Percentiles rank a stretch among this genome's conserved stretches.
Evolutionary conservation across 176 grass and related monocot genomes (phyloP).

Genomic region (Eragrostis nindensis): DNA sequence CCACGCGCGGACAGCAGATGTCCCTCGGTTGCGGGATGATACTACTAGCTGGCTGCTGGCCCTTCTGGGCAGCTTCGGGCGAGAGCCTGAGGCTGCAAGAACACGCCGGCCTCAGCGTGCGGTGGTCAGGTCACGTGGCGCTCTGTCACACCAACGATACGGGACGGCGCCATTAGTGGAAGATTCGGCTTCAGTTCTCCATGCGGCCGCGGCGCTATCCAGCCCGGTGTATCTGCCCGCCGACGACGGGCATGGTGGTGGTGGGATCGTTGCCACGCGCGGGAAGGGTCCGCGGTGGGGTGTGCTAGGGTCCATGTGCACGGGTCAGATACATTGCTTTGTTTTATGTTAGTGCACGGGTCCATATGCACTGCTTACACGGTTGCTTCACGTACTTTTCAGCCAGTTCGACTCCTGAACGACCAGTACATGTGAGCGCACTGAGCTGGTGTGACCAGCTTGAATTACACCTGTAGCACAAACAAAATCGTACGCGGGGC

Average conservation of each 20-base stretch:
- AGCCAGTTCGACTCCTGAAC: no score
- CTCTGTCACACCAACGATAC: background rate
- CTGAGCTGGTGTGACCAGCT: no score
- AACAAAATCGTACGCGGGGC: no score
- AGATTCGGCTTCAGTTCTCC: constrained; percentile 17
- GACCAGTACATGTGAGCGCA: no score
- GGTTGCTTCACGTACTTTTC: no score
- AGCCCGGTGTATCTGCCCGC: constrained; percentile 4
- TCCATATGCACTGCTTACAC: no score
- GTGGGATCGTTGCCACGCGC: background rate
- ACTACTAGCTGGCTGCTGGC: constrained; percentile 5
- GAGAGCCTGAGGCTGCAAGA: background rate
- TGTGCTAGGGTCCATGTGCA: no score
- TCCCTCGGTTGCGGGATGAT: background rate
- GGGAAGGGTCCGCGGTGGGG: background rate
- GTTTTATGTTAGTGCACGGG: no score
- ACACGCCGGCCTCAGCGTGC: background rate
- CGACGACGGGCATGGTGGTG: background rate
- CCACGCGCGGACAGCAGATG: background rate
- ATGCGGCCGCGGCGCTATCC: background rate
- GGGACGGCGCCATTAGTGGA: background rate
- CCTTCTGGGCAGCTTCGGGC: background rate
- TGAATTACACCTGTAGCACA: no score
- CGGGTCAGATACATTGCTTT: no score
- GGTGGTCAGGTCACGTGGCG: constrained; percentile 18